Conservation (phyloP, 495 filamentous ascomycete species). For the Xylaria longipes region DNA sequence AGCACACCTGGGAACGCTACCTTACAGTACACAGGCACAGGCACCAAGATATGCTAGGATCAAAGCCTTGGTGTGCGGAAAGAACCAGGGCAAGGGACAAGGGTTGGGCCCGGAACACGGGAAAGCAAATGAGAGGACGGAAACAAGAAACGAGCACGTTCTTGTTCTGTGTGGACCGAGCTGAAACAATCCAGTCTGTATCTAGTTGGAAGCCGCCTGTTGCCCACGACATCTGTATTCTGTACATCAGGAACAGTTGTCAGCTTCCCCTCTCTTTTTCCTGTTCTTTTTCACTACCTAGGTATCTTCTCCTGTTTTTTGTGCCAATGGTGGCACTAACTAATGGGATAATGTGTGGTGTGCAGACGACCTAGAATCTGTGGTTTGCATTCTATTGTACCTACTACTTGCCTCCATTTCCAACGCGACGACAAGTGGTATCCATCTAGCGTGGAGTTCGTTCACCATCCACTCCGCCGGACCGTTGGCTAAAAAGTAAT, state of each 20-base stretch:
- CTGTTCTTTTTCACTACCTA: constrained; percentile 1
- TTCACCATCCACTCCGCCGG: constrained; percentile 13
- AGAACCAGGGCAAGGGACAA: neutral
- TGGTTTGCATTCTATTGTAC: constrained; percentile 6
- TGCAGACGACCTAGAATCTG: neutral
- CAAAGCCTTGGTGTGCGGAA: neutral
- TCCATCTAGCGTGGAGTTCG: constrained; percentile 10
- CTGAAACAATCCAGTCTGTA: constrained; percentile 13
- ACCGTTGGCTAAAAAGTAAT: constrained; percentile 11
- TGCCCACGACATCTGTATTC: neutral
- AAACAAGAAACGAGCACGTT: constrained; percentile 14
- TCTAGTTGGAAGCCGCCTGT: neutral
- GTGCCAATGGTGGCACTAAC: neutral
- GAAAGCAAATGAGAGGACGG: constrained; percentile 14
- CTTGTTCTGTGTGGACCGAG: neutral
- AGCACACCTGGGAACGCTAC: neutral
- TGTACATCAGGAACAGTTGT: constrained; percentile 2
- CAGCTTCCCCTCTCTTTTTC: constrained; percentile 4
- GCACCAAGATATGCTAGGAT: neutral
- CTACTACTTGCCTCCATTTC: neutral
- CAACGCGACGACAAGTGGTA: neutral
- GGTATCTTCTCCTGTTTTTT: neutral
- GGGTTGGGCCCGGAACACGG: constrained; percentile 5
- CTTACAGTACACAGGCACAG: too few species aligned
- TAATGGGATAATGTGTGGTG: constrained; percentile 1